Percentiles rank a stretch among this genome's conserved stretches.
phyloP scores from a whole-genome alignment of 2,329 filamentous ascomycete genomes.

The Dactylellina parvicollis region DNA sequence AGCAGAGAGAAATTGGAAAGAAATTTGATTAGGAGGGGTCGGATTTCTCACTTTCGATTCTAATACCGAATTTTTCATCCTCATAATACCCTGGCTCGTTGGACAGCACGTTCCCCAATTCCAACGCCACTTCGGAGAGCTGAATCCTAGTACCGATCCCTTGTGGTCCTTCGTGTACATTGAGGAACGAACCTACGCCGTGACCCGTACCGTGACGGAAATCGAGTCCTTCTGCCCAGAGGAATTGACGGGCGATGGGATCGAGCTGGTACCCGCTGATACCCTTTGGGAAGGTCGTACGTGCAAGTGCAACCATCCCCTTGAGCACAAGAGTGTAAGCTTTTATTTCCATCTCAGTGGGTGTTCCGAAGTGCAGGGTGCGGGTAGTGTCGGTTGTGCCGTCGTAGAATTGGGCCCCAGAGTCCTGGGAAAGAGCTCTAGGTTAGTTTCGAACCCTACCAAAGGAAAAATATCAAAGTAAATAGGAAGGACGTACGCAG shows the following conservation, averaged over 20 bases:
- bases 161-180: constrained; percentile 96
- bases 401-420: constrained; percentile 93
- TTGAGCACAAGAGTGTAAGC: constrained; percentile 95
- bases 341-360: constrained; percentile 82
- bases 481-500: constrained; percentile 65
- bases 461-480: too few relatives aligned
- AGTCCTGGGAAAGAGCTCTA: constrained; percentile 67
- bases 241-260: constrained; percentile 83
- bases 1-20: not conserved
- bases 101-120: constrained; percentile 92
- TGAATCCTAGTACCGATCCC: constrained; percentile 92
- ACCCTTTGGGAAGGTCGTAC: constrained; percentile 89
- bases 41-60: constrained; percentile 84
- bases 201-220: constrained; percentile 97
- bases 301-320: constrained; percentile 88
- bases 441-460: not conserved
- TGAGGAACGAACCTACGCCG: constrained; percentile 92
- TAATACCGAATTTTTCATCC: constrained; percentile 91
- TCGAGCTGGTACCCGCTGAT: constrained; percentile 94
- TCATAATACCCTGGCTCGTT: constrained; percentile 98
- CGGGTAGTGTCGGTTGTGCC: constrained; percentile 96
- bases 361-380: constrained; percentile 89
- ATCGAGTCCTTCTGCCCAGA: constrained; percentile 93
- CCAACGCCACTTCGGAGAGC: constrained; percentile 87
- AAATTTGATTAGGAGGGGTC: not conserved